Conservation (phyloP, 345 rosid genomes). For the Camelina neglecta region DNA sequence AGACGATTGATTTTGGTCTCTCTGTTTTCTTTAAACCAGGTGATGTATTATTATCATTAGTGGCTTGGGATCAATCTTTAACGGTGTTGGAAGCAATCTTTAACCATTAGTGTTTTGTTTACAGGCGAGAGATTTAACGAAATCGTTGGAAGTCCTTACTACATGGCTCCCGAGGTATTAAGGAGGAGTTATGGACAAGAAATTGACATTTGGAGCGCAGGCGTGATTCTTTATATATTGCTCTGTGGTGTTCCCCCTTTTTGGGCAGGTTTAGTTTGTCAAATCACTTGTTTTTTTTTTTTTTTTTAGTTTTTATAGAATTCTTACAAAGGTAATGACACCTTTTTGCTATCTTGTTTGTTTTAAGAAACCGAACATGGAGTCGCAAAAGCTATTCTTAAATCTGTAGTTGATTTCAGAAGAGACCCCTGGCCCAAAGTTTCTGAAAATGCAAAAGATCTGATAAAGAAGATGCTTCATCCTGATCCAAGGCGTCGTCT, state of each 20-base stretch:
- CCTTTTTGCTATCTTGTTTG: background rate
- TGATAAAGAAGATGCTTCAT: slow-evolving; percentile 85
- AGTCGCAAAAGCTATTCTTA: slow-evolving; percentile 87
- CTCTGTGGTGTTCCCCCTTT: slow-evolving; percentile 95
- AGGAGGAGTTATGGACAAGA: slow-evolving; percentile 80
- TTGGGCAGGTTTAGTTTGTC: slow-evolving; percentile 77
- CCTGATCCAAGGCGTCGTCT: slow-evolving; percentile 82
- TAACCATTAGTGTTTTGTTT: slow-evolving; percentile 10
- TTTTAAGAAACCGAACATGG: slow-evolving; percentile 93
- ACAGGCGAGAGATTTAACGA: slow-evolving; percentile 79
- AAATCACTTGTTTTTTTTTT: background rate
- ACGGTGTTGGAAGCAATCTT: background rate
- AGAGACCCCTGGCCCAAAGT: slow-evolving; percentile 99
- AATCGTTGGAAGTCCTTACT: slow-evolving; percentile 96
- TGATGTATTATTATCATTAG: slow-evolving; percentile 33
- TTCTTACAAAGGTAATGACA: background rate
- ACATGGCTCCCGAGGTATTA: slow-evolving; percentile 97
- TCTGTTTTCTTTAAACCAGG: slow-evolving; percentile 91
- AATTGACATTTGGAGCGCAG: slow-evolving; percentile 96
- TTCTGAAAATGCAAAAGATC: slow-evolving; percentile 82
- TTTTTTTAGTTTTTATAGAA: background rate
- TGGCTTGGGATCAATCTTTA: background rate
- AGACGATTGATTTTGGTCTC: slow-evolving; percentile 90
- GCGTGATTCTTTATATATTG: slow-evolving; percentile 83
- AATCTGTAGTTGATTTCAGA: slow-evolving; percentile 71